phyloP scores from a whole-genome alignment of 2,329 filamentous ascomycete genomes.

The Aschersonia sp. region DNA sequence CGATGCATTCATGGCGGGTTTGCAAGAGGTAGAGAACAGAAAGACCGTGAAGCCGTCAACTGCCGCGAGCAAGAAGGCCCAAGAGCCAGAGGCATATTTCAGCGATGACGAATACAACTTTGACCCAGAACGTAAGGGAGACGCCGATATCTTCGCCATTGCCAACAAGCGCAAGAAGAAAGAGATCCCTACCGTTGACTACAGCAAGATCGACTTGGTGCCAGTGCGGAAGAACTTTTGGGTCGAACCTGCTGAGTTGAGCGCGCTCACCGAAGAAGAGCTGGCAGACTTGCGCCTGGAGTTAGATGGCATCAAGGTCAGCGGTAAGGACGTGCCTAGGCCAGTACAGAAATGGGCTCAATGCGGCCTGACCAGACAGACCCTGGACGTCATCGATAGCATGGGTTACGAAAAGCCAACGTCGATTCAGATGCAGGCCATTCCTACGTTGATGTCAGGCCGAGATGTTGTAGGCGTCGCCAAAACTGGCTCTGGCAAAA shows the following conservation, averaged over 20 bases:
- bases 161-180: slow-evolving; percentile 74
- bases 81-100: slow-evolving; percentile 75
- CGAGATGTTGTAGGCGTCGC: slow-evolving; percentile 92
- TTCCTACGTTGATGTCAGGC: slow-evolving; percentile 91
- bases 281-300: slow-evolving; percentile 70
- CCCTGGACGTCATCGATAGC: slow-evolving; percentile 68
- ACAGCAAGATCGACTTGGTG: slow-evolving; percentile 72
- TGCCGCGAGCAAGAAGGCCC: slow-evolving; percentile 33
- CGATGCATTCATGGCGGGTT: slow-evolving; percentile 88
- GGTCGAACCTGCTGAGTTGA: slow-evolving; percentile 73
- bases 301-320: slow-evolving; percentile 89
- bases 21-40: slow-evolving; percentile 39
- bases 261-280: slow-evolving; percentile 72
- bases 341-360: slow-evolving; percentile 96
- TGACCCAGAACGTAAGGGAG: slow-evolving; percentile 30
- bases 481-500: slow-evolving; percentile 96
- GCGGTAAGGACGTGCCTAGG: slow-evolving; percentile 76
- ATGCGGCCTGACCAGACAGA: slow-evolving; percentile 77
- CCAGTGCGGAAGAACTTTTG: slow-evolving; percentile 92
- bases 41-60: slow-evolving; percentile 13
- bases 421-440: slow-evolving; percentile 86
- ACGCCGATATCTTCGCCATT: slow-evolving; percentile 36
- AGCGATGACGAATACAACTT: slow-evolving; percentile 64
- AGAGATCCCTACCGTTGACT: slow-evolving; percentile 79
- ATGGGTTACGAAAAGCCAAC: slow-evolving; percentile 82